These are phyloP conservation scores for Blastocystis hominis DNA, from an alignment of 352 stramenopile genomes.

Conservation along the genomic window DNA sequence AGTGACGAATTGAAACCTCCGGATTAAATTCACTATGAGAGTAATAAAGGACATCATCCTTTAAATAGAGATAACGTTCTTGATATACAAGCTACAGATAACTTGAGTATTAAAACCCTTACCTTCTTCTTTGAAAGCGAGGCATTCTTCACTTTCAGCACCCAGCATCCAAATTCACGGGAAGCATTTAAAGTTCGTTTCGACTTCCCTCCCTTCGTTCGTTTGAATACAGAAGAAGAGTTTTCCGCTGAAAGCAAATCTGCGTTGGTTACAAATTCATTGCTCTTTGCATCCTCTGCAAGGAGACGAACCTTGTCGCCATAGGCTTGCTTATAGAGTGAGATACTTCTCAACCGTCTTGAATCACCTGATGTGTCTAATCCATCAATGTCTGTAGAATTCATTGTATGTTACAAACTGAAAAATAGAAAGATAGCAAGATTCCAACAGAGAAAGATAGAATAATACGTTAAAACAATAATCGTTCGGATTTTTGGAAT, in stretches of 20 bases:
- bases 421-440: neutral
- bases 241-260: neutral
- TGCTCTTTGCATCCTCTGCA: neutral
- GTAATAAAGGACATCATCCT: slow-evolving; percentile 30
- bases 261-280: neutral
- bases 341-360: neutral
- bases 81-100: slow-evolving; percentile 10
- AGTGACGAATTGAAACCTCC: neutral
- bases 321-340: neutral
- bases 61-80: slow-evolving; percentile 41
- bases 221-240: neutral
- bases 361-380: neutral
- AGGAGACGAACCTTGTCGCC: neutral
- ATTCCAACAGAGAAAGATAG: neutral
- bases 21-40: slow-evolving; percentile 31
- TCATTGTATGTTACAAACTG: neutral
- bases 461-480: neutral
- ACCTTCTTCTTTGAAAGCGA: neutral
- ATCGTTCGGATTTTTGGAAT: neutral
- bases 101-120: neutral
- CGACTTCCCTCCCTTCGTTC: neutral
- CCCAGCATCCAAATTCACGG: slow-evolving; percentile 17
- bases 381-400: neutral
- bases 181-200: slow-evolving; percentile 26
- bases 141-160: slow-evolving; percentile 14